Evolutionary conservation across 164 flowering plant species (phyloP).

Genomic region (Brasenia schreberi): DNA sequence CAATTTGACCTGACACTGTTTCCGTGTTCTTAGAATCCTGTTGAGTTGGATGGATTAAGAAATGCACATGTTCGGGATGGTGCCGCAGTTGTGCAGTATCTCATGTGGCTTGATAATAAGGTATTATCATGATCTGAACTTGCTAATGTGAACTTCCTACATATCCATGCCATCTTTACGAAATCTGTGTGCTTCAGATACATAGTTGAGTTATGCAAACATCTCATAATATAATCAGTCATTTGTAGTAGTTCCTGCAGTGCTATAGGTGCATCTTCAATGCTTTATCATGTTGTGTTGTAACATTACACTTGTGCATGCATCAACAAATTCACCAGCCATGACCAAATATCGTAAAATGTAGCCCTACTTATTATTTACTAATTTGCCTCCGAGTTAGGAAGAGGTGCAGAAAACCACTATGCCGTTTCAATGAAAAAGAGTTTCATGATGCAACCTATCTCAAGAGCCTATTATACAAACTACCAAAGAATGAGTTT

Average conservation of each 20-base stretch:
- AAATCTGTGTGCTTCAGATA: neutral
- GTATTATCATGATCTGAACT: slow-evolving; percentile 16
- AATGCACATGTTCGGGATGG: slow-evolving; percentile 92
- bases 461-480: too few relatives aligned
- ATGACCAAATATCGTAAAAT: too few relatives aligned
- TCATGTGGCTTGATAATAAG: slow-evolving; percentile 90
- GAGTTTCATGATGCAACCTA: too few relatives aligned
- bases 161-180: neutral
- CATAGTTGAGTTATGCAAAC: neutral
- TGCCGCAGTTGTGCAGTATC: slow-evolving; percentile 93
- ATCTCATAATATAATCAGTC: neutral
- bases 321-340: too few relatives aligned
- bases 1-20: neutral
- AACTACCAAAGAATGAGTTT: neutral
- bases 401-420: neutral
- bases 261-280: neutral
- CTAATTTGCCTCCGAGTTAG: neutral
- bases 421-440: neutral
- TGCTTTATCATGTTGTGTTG: neutral
- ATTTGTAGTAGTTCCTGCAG: neutral
- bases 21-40: slow-evolving; percentile 51
- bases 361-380: neutral
- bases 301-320: too few relatives aligned
- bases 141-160: neutral
- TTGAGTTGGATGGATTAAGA: slow-evolving; percentile 82